These are phyloP conservation scores for Trypanosomatidae sp. DNA, from an alignment of 208 protist species.

Conservation along the genomic window DNA sequence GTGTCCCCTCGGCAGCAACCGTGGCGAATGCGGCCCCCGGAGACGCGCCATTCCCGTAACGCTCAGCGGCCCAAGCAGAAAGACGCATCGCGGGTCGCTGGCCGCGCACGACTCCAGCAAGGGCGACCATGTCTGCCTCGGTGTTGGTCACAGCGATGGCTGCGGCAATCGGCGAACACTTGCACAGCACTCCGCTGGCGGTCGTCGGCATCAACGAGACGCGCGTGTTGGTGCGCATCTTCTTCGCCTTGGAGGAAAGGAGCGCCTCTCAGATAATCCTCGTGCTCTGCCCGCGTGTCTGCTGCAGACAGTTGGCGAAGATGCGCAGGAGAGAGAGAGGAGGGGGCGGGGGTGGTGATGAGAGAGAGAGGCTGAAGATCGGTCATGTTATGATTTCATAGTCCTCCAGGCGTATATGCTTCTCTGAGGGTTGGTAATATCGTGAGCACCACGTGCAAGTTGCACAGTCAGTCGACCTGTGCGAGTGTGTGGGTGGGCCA, in stretches of 20 bases:
- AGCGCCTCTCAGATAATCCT: too few relatives aligned
- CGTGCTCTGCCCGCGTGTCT: neutral
- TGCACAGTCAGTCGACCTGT: neutral
- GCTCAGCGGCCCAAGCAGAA: conserved; percentile 18
- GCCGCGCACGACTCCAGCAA: conserved; percentile 14
- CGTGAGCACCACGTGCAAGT: neutral
- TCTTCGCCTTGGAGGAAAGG: neutral
- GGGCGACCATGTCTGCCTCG: conserved; percentile 10
- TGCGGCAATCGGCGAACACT: conserved; percentile 17
- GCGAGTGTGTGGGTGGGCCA: neutral
- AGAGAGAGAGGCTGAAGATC: neutral
- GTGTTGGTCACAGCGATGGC: conserved; percentile 22
- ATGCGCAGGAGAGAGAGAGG: neutral
- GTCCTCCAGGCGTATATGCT: neutral
- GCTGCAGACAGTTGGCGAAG: neutral
- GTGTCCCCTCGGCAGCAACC: neutral
- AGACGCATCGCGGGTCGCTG: conserved; percentile 1
- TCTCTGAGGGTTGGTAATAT: neutral
- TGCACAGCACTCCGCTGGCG: conserved; percentile 25
- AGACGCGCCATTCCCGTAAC: conserved; percentile 18
- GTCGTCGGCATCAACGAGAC: conserved; percentile 21
- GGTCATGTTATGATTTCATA: neutral
- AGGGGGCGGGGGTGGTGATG: neutral
- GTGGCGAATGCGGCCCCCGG: neutral
- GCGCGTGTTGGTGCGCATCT: neutral